Conservation (phyloP, 1,284 basidiomycete genomes). For the Laetiporus sulphureus region DNA sequence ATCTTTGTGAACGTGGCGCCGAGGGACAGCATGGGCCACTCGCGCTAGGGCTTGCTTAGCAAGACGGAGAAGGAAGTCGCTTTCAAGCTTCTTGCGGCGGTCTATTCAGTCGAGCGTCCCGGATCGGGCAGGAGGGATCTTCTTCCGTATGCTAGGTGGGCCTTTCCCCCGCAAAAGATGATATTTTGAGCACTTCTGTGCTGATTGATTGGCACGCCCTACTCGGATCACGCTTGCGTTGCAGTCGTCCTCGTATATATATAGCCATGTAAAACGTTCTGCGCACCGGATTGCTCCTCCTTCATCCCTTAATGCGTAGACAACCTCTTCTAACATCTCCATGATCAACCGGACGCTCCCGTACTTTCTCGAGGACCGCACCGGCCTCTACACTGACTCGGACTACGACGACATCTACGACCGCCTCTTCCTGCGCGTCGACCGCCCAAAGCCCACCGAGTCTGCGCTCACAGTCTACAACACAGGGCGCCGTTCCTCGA, state of each 20-base stretch:
- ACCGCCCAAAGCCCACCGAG: slow-evolving; percentile 26
- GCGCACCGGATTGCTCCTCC: too few relatives aligned
- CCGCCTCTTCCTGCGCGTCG: slow-evolving; percentile 58
- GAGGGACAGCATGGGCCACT: too few relatives aligned
- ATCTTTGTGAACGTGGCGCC: too few relatives aligned
- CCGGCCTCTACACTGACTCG: slow-evolving; percentile 44
- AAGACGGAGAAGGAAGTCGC: too few relatives aligned
- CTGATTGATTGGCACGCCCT: slow-evolving; percentile 6
- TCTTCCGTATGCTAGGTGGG: not conserved
- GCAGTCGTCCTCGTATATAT: slow-evolving; percentile 1
- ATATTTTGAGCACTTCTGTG: not conserved
- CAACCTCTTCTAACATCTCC: slow-evolving; percentile 5
- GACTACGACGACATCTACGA: slow-evolving; percentile 75
- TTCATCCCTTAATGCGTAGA: not conserved
- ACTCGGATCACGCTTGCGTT: slow-evolving; percentile 9
- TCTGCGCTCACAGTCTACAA: slow-evolving; percentile 40
- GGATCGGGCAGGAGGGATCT: slow-evolving; percentile 10
- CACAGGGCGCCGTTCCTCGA: slow-evolving; percentile 57
- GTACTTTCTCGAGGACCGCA: slow-evolving; percentile 63
- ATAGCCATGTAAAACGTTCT: too few relatives aligned
- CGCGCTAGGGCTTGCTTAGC: too few relatives aligned
- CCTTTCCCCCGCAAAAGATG: too few relatives aligned
- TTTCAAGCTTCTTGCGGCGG: slow-evolving; percentile 9
- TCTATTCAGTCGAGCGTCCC: slow-evolving; percentile 12
- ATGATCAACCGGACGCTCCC: slow-evolving; percentile 34